Percentiles rank a stretch among this genome's conserved stretches.
Conservation (phyloP, 2,329 filamentous ascomycete genomes). For the Colletotrichum sublineola region DNA sequence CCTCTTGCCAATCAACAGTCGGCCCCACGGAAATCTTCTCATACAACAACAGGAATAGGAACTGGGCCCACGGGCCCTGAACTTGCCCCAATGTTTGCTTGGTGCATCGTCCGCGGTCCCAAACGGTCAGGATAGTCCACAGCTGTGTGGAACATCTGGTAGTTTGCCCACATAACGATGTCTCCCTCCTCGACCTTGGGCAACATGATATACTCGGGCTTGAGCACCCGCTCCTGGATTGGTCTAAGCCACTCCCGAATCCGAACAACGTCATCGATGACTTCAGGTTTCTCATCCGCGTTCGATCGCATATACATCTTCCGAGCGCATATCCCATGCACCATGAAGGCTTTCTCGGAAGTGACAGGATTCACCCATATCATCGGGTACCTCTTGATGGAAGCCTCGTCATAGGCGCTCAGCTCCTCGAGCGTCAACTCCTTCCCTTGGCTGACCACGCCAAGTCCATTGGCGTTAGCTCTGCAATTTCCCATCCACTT, state of each 20-base stretch:
- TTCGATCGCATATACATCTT: conserved; percentile 55
- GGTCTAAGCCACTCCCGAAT: conserved; percentile 53
- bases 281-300: conserved; percentile 49
- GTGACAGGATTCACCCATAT: conserved; percentile 61
- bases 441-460: conserved; percentile 54
- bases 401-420: conserved; percentile 51
- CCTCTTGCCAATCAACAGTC: neutral
- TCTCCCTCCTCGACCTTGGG: conserved; percentile 57
- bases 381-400: conserved; percentile 60
- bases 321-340: conserved; percentile 57
- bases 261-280: conserved; percentile 54
- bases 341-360: conserved; percentile 57
- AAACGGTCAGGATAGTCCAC: conserved; percentile 56
- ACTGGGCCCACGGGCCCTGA: conserved; percentile 22
- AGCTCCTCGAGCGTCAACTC: conserved; percentile 56
- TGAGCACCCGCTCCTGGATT: conserved; percentile 56
- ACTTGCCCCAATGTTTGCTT: conserved; percentile 57
- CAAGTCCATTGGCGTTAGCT: conserved; percentile 56
- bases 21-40: neutral
- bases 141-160: conserved; percentile 57
- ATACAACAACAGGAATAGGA: conserved; percentile 9
- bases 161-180: conserved; percentile 60
- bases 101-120: conserved; percentile 60
- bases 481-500: conserved; percentile 58
- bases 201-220: conserved; percentile 59